Evolutionary conservation across 257 asterid species (phyloP).

Genomic region (Primulina eburnea): DNA sequence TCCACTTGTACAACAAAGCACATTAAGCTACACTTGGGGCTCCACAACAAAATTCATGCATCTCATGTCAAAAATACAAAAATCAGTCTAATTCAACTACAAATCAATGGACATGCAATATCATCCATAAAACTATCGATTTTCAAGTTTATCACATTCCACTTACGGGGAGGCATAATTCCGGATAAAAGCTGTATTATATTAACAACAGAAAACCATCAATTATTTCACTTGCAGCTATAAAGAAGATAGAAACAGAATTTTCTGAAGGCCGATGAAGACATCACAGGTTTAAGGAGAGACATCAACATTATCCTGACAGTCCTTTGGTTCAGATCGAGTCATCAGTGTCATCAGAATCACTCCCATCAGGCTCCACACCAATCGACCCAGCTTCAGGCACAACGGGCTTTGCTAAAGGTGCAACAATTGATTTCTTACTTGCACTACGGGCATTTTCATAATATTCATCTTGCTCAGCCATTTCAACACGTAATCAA

Average conservation of each 20-base stretch:
- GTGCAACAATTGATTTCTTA: slow-evolving; percentile 50
- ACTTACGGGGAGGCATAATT: background rate
- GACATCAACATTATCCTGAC: background rate
- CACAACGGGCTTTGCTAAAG: slow-evolving; percentile 53
- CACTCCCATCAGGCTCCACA: slow-evolving; percentile 84
- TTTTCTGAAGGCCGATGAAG: background rate
- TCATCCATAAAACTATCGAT: background rate
- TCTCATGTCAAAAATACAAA: too few relatives aligned
- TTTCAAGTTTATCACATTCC: background rate
- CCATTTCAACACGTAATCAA: slow-evolving; percentile 42
- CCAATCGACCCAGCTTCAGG: slow-evolving; percentile 57
- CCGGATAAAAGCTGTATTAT: background rate
- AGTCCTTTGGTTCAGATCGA: slow-evolving; percentile 46
- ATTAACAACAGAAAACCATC: background rate
- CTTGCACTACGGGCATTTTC: slow-evolving; percentile 48
- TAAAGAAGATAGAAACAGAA: background rate
- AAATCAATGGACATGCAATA: background rate
- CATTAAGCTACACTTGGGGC: too few relatives aligned
- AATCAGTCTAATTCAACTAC: background rate
- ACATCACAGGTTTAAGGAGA: background rate
- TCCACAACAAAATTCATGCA: too few relatives aligned
- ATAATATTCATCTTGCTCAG: slow-evolving; percentile 63
- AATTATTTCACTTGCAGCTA: background rate
- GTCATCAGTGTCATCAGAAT: slow-evolving; percentile 54
- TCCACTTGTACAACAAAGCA: background rate